Conservation (phyloP, 1,284 basidiomycete genomes). For the Cutaneotrichosporon cavernicola region DNA sequence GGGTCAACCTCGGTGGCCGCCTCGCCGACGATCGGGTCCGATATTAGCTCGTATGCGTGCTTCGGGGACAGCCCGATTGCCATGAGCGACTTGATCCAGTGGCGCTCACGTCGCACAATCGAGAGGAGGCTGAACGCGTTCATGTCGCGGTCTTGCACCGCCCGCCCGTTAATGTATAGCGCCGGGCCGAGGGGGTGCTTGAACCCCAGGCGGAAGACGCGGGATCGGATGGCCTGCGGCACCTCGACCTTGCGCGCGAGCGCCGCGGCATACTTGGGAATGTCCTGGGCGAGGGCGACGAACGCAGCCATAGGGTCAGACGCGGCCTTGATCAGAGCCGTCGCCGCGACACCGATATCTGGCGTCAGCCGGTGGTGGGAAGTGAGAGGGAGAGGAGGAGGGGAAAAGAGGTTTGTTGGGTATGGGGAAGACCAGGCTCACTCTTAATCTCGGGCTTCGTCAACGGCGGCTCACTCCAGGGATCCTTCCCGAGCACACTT, state of each 20-base stretch:
- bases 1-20: conserved; percentile 59
- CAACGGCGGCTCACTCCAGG: conserved; percentile 60
- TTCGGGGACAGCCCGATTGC: conserved; percentile 62
- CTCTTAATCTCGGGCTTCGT: conserved; percentile 63
- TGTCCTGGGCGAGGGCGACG: conserved; percentile 74
- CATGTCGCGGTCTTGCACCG: conserved; percentile 64
- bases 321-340: conserved; percentile 68
- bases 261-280: conserved; percentile 76
- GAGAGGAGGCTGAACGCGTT: conserved; percentile 70
- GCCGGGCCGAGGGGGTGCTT: conserved; percentile 30
- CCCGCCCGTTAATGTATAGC: conserved; percentile 76
- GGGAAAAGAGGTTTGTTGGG: conserved; percentile 10
- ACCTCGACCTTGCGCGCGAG: conserved; percentile 64
- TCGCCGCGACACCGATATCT: conserved; percentile 72
- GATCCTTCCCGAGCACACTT: conserved; percentile 42
- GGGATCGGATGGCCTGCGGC: conserved; percentile 56
- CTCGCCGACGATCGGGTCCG: conserved; percentile 61
- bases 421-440: conserved; percentile 36
- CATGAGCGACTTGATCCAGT: conserved; percentile 63
- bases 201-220: conserved; percentile 59
- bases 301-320: conserved; percentile 63
- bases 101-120: conserved; percentile 70
- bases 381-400: conserved; percentile 10
- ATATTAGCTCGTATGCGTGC: conserved; percentile 70
- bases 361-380: conserved; percentile 6